Evolutionary conservation across 306 rosid genomes (phyloP).

Genomic region (Astragalus glycyphyllos): DNA sequence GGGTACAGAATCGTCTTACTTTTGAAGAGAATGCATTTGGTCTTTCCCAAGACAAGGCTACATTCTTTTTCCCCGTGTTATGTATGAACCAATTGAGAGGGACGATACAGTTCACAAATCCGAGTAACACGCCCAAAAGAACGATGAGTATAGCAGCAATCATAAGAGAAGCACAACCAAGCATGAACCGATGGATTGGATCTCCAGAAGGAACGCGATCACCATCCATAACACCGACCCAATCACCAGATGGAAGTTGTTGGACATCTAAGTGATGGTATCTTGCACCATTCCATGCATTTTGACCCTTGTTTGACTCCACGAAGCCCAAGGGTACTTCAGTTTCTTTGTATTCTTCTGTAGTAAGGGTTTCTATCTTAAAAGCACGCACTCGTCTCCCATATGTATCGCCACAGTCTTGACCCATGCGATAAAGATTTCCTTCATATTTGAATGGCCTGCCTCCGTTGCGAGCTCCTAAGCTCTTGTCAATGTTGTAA

Average conservation of each 20-base stretch:
- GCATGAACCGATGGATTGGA: constrained; percentile 63
- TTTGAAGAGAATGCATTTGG: constrained; percentile 62
- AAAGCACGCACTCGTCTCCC: constrained; percentile 76
- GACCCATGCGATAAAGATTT: constrained; percentile 85
- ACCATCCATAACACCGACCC: constrained; percentile 97
- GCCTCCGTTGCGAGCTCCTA: constrained; percentile 98
- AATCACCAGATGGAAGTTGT: constrained; percentile 75
- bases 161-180: constrained; percentile 76
- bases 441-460: constrained; percentile 84
- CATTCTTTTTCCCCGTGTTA: constrained; percentile 67
- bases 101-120: constrained; percentile 84
- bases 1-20: constrained; percentile 80
- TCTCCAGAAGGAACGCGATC: constrained; percentile 98
- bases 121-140: constrained; percentile 75
- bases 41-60: constrained; percentile 74
- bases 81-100: constrained; percentile 79
- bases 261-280: constrained; percentile 95
- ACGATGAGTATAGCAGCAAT: constrained; percentile 70
- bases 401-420: constrained; percentile 95
- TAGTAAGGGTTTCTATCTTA: constrained; percentile 80
- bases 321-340: constrained; percentile 75
- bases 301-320: constrained; percentile 79
- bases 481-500: constrained; percentile 73
- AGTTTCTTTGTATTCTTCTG: constrained; percentile 71
- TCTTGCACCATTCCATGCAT: constrained; percentile 96